These are phyloP conservation scores for Phaeomoniella chlamydospora DNA, from an alignment of 2,329 filamentous ascomycete species.

Conservation along the genomic window DNA sequence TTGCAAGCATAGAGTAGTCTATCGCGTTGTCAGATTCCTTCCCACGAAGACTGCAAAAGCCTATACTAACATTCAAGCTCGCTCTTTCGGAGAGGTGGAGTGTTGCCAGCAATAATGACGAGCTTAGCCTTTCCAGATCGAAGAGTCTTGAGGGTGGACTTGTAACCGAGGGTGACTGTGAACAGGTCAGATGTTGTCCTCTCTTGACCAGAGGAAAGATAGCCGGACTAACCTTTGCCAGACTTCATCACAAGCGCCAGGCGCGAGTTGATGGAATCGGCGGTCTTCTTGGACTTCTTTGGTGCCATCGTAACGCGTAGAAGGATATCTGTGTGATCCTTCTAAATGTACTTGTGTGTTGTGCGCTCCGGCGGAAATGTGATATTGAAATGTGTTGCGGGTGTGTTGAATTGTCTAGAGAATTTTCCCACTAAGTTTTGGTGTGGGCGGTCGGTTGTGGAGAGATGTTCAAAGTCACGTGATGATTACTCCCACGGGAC, in stretches of 20 bases:
- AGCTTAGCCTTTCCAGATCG: constrained; percentile 97
- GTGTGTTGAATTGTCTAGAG: too few relatives aligned
- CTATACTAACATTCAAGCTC: constrained; percentile 66
- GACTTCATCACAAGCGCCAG: constrained; percentile 56
- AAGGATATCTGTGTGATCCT: constrained; percentile 11
- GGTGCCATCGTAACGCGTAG: constrained; percentile 44
- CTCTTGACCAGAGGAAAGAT: too few relatives aligned
- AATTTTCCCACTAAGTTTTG: too few relatives aligned
- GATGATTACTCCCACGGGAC: neutral
- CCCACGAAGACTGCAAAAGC: constrained; percentile 13
- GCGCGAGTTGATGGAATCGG: constrained; percentile 62
- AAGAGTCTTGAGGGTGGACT: constrained; percentile 78
- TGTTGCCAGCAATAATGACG: constrained; percentile 91
- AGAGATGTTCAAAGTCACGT: neutral
- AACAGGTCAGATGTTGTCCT: constrained; percentile 2
- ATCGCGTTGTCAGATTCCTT: constrained; percentile 4
- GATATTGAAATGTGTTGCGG: too few relatives aligned
- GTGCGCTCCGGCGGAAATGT: constrained; percentile 10
- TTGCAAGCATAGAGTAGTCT: constrained; percentile 77
- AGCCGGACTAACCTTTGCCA: constrained; percentile 34
- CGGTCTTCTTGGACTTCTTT: constrained; percentile 63
- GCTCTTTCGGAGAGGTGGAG: constrained; percentile 91
- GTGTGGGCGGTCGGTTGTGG: neutral
- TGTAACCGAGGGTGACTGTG: constrained; percentile 75
- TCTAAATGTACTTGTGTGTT: constrained; percentile 5